A percentile compares a stretch with the other conserved stretches of the same genome.
Conservation (phyloP, 176 grass and related monocot genomes). For the Typha latifolia region DNA sequence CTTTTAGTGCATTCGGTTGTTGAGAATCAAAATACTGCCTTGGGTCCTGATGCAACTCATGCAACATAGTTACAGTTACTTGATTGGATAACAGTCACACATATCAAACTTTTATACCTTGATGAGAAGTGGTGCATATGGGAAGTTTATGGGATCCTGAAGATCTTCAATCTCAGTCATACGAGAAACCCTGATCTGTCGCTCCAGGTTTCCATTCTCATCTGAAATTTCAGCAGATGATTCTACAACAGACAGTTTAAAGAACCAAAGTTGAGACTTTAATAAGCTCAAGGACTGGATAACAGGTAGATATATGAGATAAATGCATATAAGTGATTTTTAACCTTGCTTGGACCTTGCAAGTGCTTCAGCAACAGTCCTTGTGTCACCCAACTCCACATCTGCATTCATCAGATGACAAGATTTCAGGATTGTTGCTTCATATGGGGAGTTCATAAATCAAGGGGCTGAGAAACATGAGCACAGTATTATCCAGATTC, state of each 20-base stretch:
- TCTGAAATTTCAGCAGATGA: slow-evolving; percentile 33
- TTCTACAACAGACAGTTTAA: slow-evolving; percentile 37
- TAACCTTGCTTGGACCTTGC: slow-evolving; percentile 75
- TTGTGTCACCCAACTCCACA: slow-evolving; percentile 62
- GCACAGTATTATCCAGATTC: too few relatives aligned
- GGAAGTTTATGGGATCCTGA: slow-evolving; percentile 44
- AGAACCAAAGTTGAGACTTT: slow-evolving; percentile 8
- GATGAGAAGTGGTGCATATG: slow-evolving; percentile 77
- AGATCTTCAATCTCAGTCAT: slow-evolving; percentile 95
- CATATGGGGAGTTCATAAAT: background rate
- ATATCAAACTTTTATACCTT: slow-evolving; percentile 32
- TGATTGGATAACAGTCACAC: background rate
- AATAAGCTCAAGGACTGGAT: slow-evolving; percentile 5
- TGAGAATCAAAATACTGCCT: slow-evolving; percentile 95
- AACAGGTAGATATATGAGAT: slow-evolving; percentile 6
- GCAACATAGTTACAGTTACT: slow-evolving; percentile 13
- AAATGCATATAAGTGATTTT: slow-evolving; percentile 12
- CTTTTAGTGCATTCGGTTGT: slow-evolving; percentile 85
- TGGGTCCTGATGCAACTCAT: slow-evolving; percentile 62
- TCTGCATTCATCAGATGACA: slow-evolving; percentile 37
- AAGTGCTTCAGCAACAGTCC: slow-evolving; percentile 82
- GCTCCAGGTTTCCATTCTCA: slow-evolving; percentile 56
- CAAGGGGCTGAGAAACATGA: background rate
- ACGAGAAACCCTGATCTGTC: slow-evolving; percentile 48
- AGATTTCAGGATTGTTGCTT: background rate